Evolutionary conservation across 768 basidiomycete species (phyloP).

Genomic region (Agrocybe pediades): DNA sequence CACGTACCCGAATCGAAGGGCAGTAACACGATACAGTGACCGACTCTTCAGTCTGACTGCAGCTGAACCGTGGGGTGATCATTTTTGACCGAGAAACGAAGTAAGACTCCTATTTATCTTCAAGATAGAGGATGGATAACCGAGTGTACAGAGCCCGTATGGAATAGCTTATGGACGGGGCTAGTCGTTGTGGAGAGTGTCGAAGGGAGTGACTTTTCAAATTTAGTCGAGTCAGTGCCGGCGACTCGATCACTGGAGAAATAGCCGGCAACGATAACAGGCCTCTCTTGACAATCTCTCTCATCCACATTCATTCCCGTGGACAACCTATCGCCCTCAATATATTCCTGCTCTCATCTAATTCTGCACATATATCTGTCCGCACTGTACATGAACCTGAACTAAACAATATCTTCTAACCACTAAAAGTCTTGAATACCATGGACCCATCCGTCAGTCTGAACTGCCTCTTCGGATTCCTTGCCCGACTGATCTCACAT

Average conservation of each 20-base stretch:
- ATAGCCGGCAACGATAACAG: neutral
- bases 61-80: conserved; percentile 79
- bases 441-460: conserved; percentile 56
- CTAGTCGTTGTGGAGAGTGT: neutral
- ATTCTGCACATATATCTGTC: neutral
- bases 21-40: conserved; percentile 66
- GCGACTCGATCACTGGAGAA: neutral
- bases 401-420: neutral
- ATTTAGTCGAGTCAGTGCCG: neutral
- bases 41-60: conserved; percentile 59
- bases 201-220: neutral
- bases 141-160: neutral
- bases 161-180: neutral
- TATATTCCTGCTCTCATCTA: neutral
- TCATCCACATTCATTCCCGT: neutral
- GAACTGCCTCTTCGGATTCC: neutral
- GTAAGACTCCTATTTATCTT: neutral
- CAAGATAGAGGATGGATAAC: neutral
- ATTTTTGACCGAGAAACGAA: conserved; percentile 33
- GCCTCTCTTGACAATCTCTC: neutral
- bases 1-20: conserved; percentile 68
- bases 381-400: conserved; percentile 1
- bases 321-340: neutral
- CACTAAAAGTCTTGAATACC: neutral
- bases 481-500: conserved; percentile 3